phyloP scores from a whole-genome alignment of 192 early-diverging fungal genomes.

The Coemansia sp. region DNA sequence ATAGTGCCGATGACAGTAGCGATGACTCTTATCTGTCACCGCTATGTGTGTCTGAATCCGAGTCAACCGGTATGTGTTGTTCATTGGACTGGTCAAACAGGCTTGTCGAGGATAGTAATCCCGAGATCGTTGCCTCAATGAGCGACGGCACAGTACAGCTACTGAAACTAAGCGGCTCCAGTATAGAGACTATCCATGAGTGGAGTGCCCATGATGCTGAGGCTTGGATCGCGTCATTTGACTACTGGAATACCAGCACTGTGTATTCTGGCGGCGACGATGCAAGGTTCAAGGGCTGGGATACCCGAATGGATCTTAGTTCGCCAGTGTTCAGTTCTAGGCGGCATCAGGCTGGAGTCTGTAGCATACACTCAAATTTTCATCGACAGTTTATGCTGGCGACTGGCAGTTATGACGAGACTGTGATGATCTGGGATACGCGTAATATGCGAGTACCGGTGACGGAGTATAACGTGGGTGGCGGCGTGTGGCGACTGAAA shows the following conservation, averaged over 20 bases:
- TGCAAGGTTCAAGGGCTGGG: conserved; percentile 84
- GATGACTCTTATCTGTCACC: conserved; percentile 26
- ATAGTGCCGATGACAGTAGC: conserved; percentile 42
- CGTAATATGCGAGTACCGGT: conserved; percentile 77
- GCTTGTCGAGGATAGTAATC: not conserved
- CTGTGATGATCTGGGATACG: conserved; percentile 87
- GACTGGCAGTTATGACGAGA: conserved; percentile 93
- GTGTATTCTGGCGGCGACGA: conserved; percentile 87
- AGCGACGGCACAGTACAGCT: conserved; percentile 73
- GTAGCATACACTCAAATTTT: conserved; percentile 83
- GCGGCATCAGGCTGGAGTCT: conserved; percentile 87
- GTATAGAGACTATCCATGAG: conserved; percentile 28
- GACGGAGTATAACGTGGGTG: conserved; percentile 66
- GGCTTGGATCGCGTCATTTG: conserved; percentile 91
- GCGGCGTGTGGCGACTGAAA: conserved; percentile 93
- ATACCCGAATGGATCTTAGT: conserved; percentile 56
- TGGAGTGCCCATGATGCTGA: conserved; percentile 90
- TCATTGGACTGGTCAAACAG: conserved; percentile 91
- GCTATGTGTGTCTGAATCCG: conserved; percentile 40
- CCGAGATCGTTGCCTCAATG: conserved; percentile 65
- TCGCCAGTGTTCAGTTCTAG: conserved; percentile 62
- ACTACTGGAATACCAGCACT: conserved; percentile 71
- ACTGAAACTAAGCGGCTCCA: conserved; percentile 52
- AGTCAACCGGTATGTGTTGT: conserved; percentile 65
- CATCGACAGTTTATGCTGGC: conserved; percentile 75